Evolutionary conservation across 2,329 filamentous ascomycete species (phyloP).

Genomic region (Fusarium penzigii): DNA sequence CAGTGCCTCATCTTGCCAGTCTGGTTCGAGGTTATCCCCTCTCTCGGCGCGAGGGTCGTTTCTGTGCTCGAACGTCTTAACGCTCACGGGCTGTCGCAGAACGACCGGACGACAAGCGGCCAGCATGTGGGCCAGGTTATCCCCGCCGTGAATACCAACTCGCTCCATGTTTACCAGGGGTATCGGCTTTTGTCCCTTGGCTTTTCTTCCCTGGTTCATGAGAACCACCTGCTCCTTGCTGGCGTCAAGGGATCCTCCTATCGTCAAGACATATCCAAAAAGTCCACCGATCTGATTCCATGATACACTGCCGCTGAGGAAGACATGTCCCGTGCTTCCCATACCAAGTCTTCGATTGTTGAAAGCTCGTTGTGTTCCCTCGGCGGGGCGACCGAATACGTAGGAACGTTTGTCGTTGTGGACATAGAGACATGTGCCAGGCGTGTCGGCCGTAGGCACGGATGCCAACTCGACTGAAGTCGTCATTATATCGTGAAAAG

Average conservation of each 20-base stretch:
- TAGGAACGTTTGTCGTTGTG: constrained; percentile 84
- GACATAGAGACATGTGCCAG: constrained; percentile 74
- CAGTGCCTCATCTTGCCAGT: constrained; percentile 75
- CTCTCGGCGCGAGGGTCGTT: constrained; percentile 39
- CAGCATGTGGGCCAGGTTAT: constrained; percentile 77
- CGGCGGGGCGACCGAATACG: constrained; percentile 77
- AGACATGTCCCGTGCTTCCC: constrained; percentile 71
- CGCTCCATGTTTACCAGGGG: constrained; percentile 28
- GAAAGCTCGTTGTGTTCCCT: constrained; percentile 81
- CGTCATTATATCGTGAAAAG: constrained; percentile 56
- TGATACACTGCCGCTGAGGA: constrained; percentile 75
- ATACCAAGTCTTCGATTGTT: constrained; percentile 67
- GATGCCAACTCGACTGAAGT: constrained; percentile 74
- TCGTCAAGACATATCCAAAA: constrained; percentile 79
- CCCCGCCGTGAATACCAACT: constrained; percentile 74
- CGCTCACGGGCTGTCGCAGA: constrained; percentile 77
- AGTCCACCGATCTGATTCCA: constrained; percentile 82
- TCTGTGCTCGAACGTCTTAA: constrained; percentile 70
- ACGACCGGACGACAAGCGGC: constrained; percentile 85
- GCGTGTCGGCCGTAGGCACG: constrained; percentile 84
- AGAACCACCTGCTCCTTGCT: constrained; percentile 43
- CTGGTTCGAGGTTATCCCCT: constrained; percentile 49
- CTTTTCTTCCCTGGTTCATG: constrained; percentile 43
- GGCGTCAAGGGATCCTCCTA: constrained; percentile 67
- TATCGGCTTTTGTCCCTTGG: constrained; percentile 38